Conservation (phyloP, 306 rosid genomes). For the Quercus variabilis region DNA sequence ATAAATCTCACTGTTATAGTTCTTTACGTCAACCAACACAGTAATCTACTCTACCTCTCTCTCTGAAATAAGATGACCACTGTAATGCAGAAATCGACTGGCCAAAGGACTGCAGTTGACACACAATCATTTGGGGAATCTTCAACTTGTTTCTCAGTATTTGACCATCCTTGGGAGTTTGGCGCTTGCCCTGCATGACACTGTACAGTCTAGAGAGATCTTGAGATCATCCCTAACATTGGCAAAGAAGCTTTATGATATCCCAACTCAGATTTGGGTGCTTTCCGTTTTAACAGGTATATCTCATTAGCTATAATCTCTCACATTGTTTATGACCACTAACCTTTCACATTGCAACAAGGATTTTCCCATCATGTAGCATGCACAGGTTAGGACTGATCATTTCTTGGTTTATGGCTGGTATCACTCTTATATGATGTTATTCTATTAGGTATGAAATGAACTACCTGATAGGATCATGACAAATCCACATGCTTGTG, state of each 20-base stretch:
- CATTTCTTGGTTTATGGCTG: not conserved
- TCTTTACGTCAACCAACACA: not conserved
- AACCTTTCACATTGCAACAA: slow-evolving; percentile 5
- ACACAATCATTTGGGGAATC: slow-evolving; percentile 84
- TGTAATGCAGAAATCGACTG: slow-evolving; percentile 72
- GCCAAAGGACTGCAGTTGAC: slow-evolving; percentile 97
- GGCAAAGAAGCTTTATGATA: slow-evolving; percentile 93
- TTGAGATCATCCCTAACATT: slow-evolving; percentile 89
- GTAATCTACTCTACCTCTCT: not conserved
- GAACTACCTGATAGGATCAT: not conserved
- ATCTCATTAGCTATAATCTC: slow-evolving; percentile 7
- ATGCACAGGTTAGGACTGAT: not conserved
- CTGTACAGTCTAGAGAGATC: slow-evolving; percentile 91
- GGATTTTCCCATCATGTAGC: not conserved
- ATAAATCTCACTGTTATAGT: not conserved
- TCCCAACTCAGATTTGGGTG: slow-evolving; percentile 96
- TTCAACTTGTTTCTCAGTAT: slow-evolving; percentile 92
- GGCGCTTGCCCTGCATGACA: slow-evolving; percentile 83
- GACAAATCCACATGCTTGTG: not conserved
- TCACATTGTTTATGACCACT: not conserved
- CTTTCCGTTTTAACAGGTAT: slow-evolving; percentile 88
- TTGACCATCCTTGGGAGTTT: slow-evolving; percentile 92
- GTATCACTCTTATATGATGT: not conserved
- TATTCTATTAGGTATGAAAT: not conserved
- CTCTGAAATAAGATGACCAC: slow-evolving; percentile 14